These are phyloP conservation scores for Carex cristatella DNA, from an alignment of 176 grass and related monocot species.

Conservation along the genomic window DNA sequence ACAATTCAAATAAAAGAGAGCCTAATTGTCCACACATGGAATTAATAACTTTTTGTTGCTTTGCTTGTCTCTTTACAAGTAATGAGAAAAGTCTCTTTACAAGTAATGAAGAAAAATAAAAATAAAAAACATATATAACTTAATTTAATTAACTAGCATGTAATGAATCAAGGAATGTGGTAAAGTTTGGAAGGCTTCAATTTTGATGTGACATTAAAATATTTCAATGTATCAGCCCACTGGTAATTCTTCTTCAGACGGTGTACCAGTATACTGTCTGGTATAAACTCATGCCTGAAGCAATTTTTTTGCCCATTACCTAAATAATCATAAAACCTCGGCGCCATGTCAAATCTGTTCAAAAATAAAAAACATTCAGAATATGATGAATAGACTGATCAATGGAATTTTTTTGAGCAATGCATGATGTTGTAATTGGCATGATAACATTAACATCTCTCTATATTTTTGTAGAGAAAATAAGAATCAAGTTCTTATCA, in stretches of 20 bases:
- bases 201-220: slow-evolving; percentile 54
- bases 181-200: slow-evolving; percentile 37
- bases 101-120: not conserved
- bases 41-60: too few species aligned
- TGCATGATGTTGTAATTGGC: too few species aligned
- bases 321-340: slow-evolving; percentile 65
- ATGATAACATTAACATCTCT: too few species aligned
- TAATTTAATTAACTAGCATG: not conserved
- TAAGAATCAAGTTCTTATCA: too few species aligned
- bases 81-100: not conserved
- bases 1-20: not conserved
- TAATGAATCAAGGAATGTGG: slow-evolving; percentile 28
- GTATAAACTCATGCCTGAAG: slow-evolving; percentile 63
- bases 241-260: slow-evolving; percentile 52
- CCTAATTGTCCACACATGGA: not conserved
- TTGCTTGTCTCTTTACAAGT: not conserved
- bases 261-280: slow-evolving; percentile 78
- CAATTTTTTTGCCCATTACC: slow-evolving; percentile 33
- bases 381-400: not conserved
- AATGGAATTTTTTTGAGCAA: not conserved
- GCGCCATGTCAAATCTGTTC: slow-evolving; percentile 31
- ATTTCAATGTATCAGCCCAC: slow-evolving; percentile 53
- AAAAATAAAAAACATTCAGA: not conserved
- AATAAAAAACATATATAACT: not conserved
- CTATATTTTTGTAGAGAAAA: too few species aligned